These are phyloP conservation scores for Solanum appendiculatum DNA, from an alignment of 257 asterid species.

Conservation along the genomic window DNA sequence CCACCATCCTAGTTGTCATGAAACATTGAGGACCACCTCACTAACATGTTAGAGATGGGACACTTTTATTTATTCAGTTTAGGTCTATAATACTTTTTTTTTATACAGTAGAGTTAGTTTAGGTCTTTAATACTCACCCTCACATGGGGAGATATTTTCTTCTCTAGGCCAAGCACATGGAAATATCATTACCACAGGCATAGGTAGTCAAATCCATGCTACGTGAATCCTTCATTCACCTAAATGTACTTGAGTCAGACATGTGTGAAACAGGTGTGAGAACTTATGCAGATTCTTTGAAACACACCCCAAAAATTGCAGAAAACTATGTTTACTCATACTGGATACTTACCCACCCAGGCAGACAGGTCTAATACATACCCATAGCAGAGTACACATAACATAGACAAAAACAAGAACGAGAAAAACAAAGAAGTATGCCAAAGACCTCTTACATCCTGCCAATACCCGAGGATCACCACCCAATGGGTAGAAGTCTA, in stretches of 20 bases:
- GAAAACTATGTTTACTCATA: not conserved
- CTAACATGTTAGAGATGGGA: not conserved
- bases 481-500: slow-evolving; percentile 86
- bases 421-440: slow-evolving; percentile 9
- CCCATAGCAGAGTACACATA: not conserved
- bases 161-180: not conserved
- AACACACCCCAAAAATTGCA: not conserved
- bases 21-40: not conserved
- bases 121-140: not conserved
- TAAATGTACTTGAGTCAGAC: not conserved
- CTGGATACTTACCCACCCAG: not conserved
- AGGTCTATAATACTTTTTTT: not conserved
- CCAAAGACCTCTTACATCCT: slow-evolving; percentile 87
- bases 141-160: not conserved
- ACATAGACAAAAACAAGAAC: not conserved
- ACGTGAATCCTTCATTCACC: not conserved
- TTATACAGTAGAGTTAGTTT: not conserved
- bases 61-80: not conserved
- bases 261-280: not conserved
- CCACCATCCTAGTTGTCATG: not conserved
- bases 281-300: not conserved
- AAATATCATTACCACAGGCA: not conserved
- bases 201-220: not conserved
- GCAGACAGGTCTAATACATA: not conserved
- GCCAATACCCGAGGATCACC: slow-evolving; percentile 98